Evolutionary conservation across 192 early-diverging fungal species (phyloP).

Genomic region (Ambispora gerdemannii): DNA sequence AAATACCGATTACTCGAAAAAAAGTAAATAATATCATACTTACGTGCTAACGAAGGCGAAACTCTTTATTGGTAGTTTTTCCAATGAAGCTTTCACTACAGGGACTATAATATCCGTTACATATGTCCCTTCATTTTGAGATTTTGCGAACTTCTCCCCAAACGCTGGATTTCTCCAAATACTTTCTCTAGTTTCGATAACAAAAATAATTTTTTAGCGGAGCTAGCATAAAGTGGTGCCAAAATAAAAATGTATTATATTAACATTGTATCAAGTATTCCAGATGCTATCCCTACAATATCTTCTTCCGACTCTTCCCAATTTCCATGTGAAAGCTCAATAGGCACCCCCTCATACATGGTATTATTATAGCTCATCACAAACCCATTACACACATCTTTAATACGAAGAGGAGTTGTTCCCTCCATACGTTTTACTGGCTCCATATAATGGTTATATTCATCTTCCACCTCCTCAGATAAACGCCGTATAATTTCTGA

Average conservation of each 20-base stretch:
- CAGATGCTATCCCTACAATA: background rate
- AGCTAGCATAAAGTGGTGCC: no score
- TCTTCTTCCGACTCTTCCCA: slow-evolving; percentile 13
- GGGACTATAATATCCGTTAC: slow-evolving; percentile 7
- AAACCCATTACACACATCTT: slow-evolving; percentile 4
- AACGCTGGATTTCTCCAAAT: slow-evolving; percentile 9
- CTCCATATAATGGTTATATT: slow-evolving; percentile 11
- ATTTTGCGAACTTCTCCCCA: background rate
- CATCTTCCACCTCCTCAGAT: slow-evolving; percentile 4
- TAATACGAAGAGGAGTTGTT: background rate
- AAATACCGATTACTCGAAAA: no score
- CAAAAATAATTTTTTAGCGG: no score
- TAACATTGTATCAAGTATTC: background rate
- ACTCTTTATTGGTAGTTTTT: background rate
- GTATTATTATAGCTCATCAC: slow-evolving; percentile 12
- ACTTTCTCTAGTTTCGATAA: background rate
- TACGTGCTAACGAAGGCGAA: background rate
- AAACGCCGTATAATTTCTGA: background rate
- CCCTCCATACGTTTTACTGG: slow-evolving; percentile 8
- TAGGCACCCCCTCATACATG: slow-evolving; percentile 5
- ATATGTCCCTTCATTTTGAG: slow-evolving; percentile 20
- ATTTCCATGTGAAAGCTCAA: slow-evolving; percentile 1
- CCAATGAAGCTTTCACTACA: background rate
- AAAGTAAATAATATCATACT: no score
- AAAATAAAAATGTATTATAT: no score